A percentile compares a stretch with the other conserved stretches of the same genome.
These are phyloP conservation scores for Dichotomocladium elegans DNA, from an alignment of 371 early-diverging fungal species.

Conservation along the genomic window DNA sequence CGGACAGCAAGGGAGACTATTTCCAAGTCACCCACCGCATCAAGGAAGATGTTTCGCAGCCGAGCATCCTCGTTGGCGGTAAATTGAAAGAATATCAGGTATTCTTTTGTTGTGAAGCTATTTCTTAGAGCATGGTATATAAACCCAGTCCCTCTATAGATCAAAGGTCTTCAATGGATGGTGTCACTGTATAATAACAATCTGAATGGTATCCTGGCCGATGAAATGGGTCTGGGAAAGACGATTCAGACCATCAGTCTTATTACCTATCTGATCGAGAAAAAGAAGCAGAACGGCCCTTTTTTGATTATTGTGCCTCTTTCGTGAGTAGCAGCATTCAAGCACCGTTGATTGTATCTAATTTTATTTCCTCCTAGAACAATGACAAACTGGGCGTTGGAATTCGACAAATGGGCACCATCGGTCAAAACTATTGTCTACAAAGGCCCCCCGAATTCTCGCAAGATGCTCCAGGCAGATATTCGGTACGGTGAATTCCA, in stretches of 20 bases:
- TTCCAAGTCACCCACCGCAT: slow-evolving; percentile 86
- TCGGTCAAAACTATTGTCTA: slow-evolving; percentile 82
- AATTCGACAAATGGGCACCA: slow-evolving; percentile 98
- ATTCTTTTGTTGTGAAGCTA: not conserved
- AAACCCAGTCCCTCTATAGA: slow-evolving; percentile 4
- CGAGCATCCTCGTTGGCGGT: slow-evolving; percentile 84
- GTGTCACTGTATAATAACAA: slow-evolving; percentile 94
- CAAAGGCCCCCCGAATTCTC: slow-evolving; percentile 77
- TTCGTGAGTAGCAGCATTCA: slow-evolving; percentile 62
- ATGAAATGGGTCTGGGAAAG: slow-evolving; percentile 98
- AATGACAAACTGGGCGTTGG: slow-evolving; percentile 93
- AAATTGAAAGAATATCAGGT: slow-evolving; percentile 95
- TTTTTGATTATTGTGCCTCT: slow-evolving; percentile 91
- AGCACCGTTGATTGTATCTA: too few relatives aligned
- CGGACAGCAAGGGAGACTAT: slow-evolving; percentile 67
- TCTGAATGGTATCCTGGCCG: slow-evolving; percentile 96
- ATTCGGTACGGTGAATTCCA: slow-evolving; percentile 79
- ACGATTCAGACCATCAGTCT: slow-evolving; percentile 98
- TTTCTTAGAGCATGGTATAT: not conserved
- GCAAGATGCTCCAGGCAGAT: slow-evolving; percentile 73
- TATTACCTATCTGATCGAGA: slow-evolving; percentile 90
- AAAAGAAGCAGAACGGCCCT: slow-evolving; percentile 88
- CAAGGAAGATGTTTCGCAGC: slow-evolving; percentile 79
- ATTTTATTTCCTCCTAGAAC: slow-evolving; percentile 40
- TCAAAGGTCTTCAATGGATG: slow-evolving; percentile 99